A percentile compares a stretch with the other conserved stretches of the same genome.
Conservation (phyloP, 176 grass and related monocot genomes). For the Avena eriantha region DNA sequence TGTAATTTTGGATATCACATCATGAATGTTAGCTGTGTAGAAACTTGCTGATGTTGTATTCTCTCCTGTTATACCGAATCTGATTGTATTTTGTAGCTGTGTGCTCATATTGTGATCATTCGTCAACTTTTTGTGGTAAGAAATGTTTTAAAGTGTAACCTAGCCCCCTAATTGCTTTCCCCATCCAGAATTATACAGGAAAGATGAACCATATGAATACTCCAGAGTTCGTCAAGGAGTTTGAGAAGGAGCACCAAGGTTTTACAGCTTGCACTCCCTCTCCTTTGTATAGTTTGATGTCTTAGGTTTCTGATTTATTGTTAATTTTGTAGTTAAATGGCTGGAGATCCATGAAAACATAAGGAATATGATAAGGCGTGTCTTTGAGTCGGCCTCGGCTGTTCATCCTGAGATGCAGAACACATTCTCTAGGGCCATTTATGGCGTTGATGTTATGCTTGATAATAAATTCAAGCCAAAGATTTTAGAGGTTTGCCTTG, state of each 20-base stretch:
- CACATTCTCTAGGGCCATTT: constrained; percentile 78
- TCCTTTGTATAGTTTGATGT: constrained; percentile 8
- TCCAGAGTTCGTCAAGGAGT: constrained; percentile 81
- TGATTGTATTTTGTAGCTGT: constrained; percentile 18
- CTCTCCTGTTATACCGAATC: background rate
- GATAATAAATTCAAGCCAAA: constrained; percentile 80
- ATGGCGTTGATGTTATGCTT: constrained; percentile 95
- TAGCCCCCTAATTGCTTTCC: constrained; percentile 18
- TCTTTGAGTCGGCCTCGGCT: constrained; percentile 82
- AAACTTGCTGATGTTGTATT: constrained; percentile 23
- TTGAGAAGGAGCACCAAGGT: constrained; percentile 98
- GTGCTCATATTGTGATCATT: constrained; percentile 13
- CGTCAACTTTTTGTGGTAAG: background rate
- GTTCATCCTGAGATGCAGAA: constrained; percentile 96
- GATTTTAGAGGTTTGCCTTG: constrained; percentile 75
- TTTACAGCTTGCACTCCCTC: background rate
- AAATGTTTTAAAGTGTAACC: background rate
- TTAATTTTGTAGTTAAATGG: constrained; percentile 75
- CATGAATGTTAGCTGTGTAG: constrained; percentile 31
- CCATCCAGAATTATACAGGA: constrained; percentile 87
- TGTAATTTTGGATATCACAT: background rate
- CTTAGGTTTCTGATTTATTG: constrained; percentile 2
- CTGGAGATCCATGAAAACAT: constrained; percentile 72
- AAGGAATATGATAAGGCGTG: constrained; percentile 56
- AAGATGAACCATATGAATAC: constrained; percentile 90